Base-by-base conservation (phyloP, 2,329 filamentous ascomycete genomes). In the Aspergillus carbonarius region DNA sequence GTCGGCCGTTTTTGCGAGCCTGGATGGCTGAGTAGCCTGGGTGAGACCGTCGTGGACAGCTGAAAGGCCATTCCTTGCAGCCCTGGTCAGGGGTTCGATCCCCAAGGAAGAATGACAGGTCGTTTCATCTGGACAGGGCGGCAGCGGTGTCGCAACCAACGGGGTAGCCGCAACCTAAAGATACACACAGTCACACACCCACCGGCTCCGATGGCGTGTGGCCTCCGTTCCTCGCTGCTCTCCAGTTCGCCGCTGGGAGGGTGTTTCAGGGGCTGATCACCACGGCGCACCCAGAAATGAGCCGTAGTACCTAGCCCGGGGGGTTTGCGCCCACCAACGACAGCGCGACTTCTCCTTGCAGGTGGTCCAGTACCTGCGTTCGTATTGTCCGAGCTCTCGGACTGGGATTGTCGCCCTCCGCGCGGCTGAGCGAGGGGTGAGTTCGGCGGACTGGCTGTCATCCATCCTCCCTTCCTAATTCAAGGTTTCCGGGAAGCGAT, bases 291-390 rank as follows among this genome's bases (percentile, higher is more conserved):
- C 54, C 27, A 48, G 27, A 34, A 49, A 55, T 48, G 32, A 10
- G 30, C 20, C 47, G 25, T 44, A 44, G n/a, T n/a, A n/a, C n/a
- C n/a, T n/a, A n/a, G 56, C 55, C 42, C 54, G 52, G 58, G 44
- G 50, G 50, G 35, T n/a, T n/a, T 56, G 35, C 17, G 39, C 35
- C 52, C 40, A 35, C 57, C 54, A 58, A 60, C 54, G 50, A 57
- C 32, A 58, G 52, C 54, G 52, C 53, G 51, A 23, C 34, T 25
- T 39, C 55, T 58, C 62, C 62, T 62, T 64, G 63, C 63, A 64
- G 60, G 44, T 58, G 57, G 17, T 15, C 18, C 23, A 30, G 42
- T 47, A 27, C 20, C 20, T 30, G 25, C 44, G 27, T 48, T 48
- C 44, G 44, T 48, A 48, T 48, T 48, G 42, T 47, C 42, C 42